phyloP scores from a whole-genome alignment of 1,284 basidiomycete genomes.

The Exobasidium rhododendri region DNA sequence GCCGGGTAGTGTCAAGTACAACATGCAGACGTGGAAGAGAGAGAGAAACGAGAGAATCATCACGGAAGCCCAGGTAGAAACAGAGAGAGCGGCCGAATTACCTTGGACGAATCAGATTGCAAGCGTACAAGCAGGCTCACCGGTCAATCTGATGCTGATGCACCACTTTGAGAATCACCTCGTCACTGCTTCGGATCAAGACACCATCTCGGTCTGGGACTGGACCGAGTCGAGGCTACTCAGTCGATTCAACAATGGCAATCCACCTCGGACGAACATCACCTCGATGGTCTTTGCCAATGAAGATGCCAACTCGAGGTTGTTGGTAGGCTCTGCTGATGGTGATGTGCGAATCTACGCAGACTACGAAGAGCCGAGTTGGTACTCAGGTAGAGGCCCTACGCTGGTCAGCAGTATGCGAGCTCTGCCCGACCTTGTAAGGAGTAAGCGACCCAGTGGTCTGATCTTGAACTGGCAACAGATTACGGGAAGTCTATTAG shows the following conservation, averaged over 20 bases:
- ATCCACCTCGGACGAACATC: constrained; percentile 74
- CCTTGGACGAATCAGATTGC: constrained; percentile 51
- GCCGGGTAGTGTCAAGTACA: constrained; percentile 87
- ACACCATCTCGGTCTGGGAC: constrained; percentile 90
- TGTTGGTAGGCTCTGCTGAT: constrained; percentile 80
- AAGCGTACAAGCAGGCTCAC: constrained; percentile 64
- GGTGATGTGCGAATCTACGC: constrained; percentile 87
- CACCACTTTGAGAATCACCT: constrained; percentile 89
- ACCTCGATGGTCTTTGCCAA: constrained; percentile 92
- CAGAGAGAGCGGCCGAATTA: not conserved
- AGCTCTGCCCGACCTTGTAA: constrained; percentile 75
- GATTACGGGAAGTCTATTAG: constrained; percentile 74
- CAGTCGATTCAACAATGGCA: constrained; percentile 83
- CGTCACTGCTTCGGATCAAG: constrained; percentile 77
- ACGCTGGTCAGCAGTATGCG: constrained; percentile 89
- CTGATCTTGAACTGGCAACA: constrained; percentile 94
- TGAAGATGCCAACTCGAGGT: constrained; percentile 86
- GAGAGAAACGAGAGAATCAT: constrained; percentile 80
- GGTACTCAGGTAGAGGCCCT: constrained; percentile 58
- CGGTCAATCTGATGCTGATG: constrained; percentile 66
- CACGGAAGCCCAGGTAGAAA: constrained; percentile 57
- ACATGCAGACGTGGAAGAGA: constrained; percentile 92
- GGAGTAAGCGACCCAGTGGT: constrained; percentile 70
- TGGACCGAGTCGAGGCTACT: constrained; percentile 79
- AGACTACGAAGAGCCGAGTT: constrained; percentile 65